Evolutionary conservation across 2,329 filamentous ascomycete species (phyloP).

Genomic region (Cladosporium colombiae): DNA sequence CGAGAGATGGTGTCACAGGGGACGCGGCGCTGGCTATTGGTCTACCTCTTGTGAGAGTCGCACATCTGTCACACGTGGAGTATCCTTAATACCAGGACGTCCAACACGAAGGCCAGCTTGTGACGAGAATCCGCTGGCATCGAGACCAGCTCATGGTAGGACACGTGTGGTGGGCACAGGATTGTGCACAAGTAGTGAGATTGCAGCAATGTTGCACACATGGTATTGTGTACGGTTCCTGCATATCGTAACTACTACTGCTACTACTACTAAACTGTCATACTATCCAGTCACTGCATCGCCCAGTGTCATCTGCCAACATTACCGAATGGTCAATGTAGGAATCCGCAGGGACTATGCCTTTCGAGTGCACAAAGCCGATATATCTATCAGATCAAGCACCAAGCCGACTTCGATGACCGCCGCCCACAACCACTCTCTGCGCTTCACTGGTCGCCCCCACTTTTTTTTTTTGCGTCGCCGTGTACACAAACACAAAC

Average conservation of each 20-base stretch:
- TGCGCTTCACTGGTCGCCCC: neutral
- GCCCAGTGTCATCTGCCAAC: neutral
- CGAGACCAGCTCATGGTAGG: neutral
- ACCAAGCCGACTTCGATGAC: neutral
- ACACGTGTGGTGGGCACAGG: constrained; percentile 6
- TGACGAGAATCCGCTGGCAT: neutral
- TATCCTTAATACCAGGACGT: neutral
- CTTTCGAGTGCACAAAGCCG: neutral
- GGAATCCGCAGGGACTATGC: neutral
- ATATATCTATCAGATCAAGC: neutral
- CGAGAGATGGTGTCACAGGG: neutral
- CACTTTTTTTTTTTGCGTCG: neutral
- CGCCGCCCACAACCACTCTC: neutral
- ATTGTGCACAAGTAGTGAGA: neutral
- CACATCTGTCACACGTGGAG: neutral
- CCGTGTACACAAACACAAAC: constrained; percentile 4
- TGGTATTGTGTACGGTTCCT: neutral
- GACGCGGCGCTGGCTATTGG: neutral
- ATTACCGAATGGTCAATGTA: neutral
- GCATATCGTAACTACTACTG: neutral
- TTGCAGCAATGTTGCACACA: constrained; percentile 9
- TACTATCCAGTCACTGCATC: neutral
- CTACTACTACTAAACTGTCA: neutral
- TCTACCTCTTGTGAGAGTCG: neutral
- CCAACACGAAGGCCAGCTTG: neutral